phyloP scores from a whole-genome alignment of 2,329 filamentous ascomycete genomes.

The Xylaria sp. region DNA sequence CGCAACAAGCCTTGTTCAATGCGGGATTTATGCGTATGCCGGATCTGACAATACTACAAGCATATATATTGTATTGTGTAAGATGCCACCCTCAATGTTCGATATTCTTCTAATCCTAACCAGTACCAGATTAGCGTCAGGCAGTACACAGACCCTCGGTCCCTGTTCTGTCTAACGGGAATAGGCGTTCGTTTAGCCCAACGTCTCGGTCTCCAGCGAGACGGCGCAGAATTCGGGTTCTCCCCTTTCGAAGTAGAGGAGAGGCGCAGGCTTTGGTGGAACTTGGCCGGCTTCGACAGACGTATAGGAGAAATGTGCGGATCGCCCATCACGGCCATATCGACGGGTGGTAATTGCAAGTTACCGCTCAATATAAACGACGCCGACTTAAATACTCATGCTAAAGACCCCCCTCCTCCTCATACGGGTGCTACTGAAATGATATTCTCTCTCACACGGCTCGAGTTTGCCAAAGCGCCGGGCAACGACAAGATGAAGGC shows the following conservation, averaged over 20 bases:
- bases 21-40: conserved; percentile 73
- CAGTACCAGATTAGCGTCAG: conserved; percentile 62
- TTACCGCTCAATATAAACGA: conserved; percentile 71
- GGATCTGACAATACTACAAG: conserved; percentile 73
- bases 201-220: conserved; percentile 74
- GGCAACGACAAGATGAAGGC: conserved; percentile 57
- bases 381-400: conserved; percentile 65
- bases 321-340: conserved; percentile 65
- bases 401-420: conserved; percentile 62
- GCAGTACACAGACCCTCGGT: conserved; percentile 68
- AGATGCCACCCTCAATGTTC: conserved; percentile 23
- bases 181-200: conserved; percentile 74
- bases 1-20: conserved; percentile 73
- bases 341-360: conserved; percentile 63
- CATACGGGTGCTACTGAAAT: conserved; percentile 67
- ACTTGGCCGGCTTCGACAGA: conserved; percentile 73
- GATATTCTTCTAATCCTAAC: conserved; percentile 43
- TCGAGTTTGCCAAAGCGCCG: conserved; percentile 66
- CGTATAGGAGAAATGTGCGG: conserved; percentile 74
- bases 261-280: conserved; percentile 79
- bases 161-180: conserved; percentile 69
- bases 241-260: conserved; percentile 73
- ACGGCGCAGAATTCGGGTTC: conserved; percentile 62
- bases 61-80: conserved; percentile 73
- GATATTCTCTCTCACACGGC: conserved; percentile 66